Evolutionary conservation across 805 yeast genomes (phyloP).

Genomic region (Nakazawaea siamensis): DNA sequence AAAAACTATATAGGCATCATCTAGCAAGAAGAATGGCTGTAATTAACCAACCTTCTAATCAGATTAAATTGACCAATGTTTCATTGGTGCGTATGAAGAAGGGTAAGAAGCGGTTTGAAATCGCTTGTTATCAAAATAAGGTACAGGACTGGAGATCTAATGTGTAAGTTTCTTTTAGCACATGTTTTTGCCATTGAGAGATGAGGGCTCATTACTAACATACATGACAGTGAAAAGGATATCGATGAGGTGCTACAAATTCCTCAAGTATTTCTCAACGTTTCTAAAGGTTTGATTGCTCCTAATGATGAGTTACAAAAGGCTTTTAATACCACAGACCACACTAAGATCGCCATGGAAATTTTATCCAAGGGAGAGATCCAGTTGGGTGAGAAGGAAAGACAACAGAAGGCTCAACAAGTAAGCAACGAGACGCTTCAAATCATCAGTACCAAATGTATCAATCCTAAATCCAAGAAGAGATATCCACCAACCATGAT

Average conservation of each 20-base stretch:
- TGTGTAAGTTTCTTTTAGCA: conserved; percentile 27
- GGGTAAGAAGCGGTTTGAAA: conserved; percentile 86
- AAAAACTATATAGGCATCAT: too few relatives aligned
- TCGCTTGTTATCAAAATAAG: conserved; percentile 94
- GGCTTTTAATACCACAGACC: conserved; percentile 69
- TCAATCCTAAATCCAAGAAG: conserved; percentile 82
- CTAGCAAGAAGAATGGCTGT: conserved; percentile 24
- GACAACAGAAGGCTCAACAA: conserved; percentile 66
- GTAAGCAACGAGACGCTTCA: conserved; percentile 76
- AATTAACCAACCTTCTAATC: conserved; percentile 84
- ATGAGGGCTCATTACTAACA: too few relatives aligned
- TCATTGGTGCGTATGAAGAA: conserved; percentile 86
- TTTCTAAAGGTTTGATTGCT: conserved; percentile 91
- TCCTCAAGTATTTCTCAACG: conserved; percentile 89
- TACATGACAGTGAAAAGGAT: conserved; percentile 57
- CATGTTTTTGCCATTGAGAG: too few relatives aligned
- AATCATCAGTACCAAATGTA: conserved; percentile 80
- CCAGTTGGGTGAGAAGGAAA: conserved; percentile 88
- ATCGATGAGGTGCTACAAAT: conserved; percentile 93
- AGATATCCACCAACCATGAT: conserved; percentile 94
- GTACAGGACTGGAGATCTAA: conserved; percentile 91
- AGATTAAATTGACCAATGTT: conserved; percentile 87
- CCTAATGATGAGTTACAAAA: conserved; percentile 72
- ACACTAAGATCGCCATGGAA: conserved; percentile 68
- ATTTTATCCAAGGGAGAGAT: conserved; percentile 88